Evolutionary conservation across 1,284 basidiomycete species (phyloP).

Genomic region (Naganishia sp.): DNA sequence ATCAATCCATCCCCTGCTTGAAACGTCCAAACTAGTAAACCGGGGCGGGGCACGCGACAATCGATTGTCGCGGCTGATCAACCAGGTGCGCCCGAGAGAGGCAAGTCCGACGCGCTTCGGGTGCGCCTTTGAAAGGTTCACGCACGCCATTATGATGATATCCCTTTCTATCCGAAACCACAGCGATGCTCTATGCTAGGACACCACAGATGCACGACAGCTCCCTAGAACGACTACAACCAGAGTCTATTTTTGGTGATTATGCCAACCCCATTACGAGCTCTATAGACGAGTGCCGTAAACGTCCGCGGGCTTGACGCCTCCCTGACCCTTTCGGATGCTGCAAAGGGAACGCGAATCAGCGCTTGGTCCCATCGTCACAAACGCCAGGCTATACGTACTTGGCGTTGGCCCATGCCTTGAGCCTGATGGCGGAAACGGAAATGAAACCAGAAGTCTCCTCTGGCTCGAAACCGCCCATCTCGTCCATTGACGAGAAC

Average conservation of each 20-base stretch:
- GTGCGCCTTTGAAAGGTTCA: not conserved
- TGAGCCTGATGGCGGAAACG: constrained; percentile 92
- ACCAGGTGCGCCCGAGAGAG: not conserved
- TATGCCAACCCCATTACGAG: not conserved
- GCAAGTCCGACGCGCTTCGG: too few relatives aligned
- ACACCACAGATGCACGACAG: not conserved
- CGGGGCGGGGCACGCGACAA: too few relatives aligned
- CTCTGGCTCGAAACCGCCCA: constrained; percentile 93
- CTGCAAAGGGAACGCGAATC: constrained; percentile 54
- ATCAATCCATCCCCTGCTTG: too few relatives aligned
- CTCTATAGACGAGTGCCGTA: constrained; percentile 59
- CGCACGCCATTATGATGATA: constrained; percentile 21
- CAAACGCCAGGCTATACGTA: constrained; percentile 33
- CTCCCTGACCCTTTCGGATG: constrained; percentile 74
- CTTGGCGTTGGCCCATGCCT: constrained; percentile 67
- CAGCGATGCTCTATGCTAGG: not conserved
- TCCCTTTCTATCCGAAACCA: constrained; percentile 9
- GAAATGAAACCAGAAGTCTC: constrained; percentile 91
- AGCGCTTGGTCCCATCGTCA: not conserved
- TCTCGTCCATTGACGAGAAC: constrained; percentile 98
- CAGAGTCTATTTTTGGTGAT: constrained; percentile 9
- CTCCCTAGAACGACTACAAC: constrained; percentile 3
- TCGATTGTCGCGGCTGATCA: too few relatives aligned
- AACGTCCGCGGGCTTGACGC: constrained; percentile 73
- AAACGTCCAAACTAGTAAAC: too few relatives aligned